Conservation (phyloP, 2,329 filamentous ascomycete species). For the Penicillium verrucosum region DNA sequence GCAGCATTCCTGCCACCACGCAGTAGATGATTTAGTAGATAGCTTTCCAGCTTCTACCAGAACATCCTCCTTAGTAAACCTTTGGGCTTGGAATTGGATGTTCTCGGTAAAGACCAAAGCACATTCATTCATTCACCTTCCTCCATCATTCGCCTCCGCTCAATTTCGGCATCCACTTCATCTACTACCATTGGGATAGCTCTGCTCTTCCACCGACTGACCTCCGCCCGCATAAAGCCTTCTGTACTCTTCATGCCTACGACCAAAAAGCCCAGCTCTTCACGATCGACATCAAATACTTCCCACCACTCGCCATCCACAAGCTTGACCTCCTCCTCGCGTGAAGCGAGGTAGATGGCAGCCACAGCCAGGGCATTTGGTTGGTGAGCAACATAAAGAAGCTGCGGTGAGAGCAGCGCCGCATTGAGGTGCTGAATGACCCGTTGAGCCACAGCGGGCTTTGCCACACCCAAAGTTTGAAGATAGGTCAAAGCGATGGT, state of each 20-base stretch:
- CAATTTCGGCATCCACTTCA: slow-evolving; percentile 59
- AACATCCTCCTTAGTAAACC: neutral
- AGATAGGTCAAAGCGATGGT: slow-evolving; percentile 86
- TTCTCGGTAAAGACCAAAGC: neutral
- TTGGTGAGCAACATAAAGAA: slow-evolving; percentile 89
- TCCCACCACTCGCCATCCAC: slow-evolving; percentile 94
- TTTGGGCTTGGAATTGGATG: neutral
- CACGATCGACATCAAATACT: slow-evolving; percentile 91
- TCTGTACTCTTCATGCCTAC: slow-evolving; percentile 79
- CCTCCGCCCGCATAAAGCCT: slow-evolving; percentile 63
- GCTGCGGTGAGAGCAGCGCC: slow-evolving; percentile 78
- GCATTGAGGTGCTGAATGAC: slow-evolving; percentile 80
- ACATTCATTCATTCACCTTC: slow-evolving; percentile 40
- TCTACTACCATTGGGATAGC: slow-evolving; percentile 59
- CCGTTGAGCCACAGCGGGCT: slow-evolving; percentile 57
- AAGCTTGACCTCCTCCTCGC: slow-evolving; percentile 71
- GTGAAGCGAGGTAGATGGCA: slow-evolving; percentile 83
- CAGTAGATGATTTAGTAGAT: neutral
- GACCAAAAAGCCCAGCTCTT: slow-evolving; percentile 89
- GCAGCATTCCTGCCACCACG: neutral
- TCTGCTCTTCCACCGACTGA: slow-evolving; percentile 51
- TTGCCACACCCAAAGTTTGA: slow-evolving; percentile 74
- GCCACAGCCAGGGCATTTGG: slow-evolving; percentile 80
- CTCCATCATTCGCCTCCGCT: slow-evolving; percentile 46
- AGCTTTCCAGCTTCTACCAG: neutral